phyloP scores from a whole-genome alignment of 2,329 filamentous ascomycete species.

The Pseudogymnoascus sp. region DNA sequence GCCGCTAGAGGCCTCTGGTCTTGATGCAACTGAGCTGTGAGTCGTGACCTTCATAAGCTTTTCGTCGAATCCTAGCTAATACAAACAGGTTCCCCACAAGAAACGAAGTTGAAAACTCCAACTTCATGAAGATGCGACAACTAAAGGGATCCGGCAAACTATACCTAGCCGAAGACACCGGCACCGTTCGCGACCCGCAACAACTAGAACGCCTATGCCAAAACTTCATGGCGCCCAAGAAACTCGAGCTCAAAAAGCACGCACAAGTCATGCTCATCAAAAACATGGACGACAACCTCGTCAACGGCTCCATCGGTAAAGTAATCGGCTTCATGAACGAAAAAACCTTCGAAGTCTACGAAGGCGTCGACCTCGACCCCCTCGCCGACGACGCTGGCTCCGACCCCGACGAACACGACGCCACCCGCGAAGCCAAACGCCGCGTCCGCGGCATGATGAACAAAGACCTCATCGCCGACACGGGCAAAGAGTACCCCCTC shows the following conservation, averaged over 20 bases:
- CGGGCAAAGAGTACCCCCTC: constrained; percentile 63
- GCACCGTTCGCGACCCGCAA: constrained; percentile 56
- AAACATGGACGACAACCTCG: constrained; percentile 87
- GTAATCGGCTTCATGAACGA: constrained; percentile 75
- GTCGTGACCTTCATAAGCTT: constrained; percentile 20
- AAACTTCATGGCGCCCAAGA: constrained; percentile 89
- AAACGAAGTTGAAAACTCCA: constrained; percentile 81
- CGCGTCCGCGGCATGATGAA: constrained; percentile 40
- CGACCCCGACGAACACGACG: constrained; percentile 39
- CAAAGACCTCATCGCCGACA: constrained; percentile 38
- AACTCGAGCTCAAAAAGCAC: constrained; percentile 75
- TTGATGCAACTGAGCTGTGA: constrained; percentile 78
- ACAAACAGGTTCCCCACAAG: constrained; percentile 70
- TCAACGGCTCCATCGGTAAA: constrained; percentile 89
- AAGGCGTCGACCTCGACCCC: constrained; percentile 46
- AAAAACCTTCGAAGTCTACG: constrained; percentile 51
- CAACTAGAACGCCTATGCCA: constrained; percentile 69
- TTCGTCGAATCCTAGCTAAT: constrained; percentile 20
- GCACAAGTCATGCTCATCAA: constrained; percentile 99
- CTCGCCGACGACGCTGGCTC: constrained; percentile 37
- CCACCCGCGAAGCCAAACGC: constrained; percentile 34
- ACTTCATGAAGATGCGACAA: constrained; percentile 63
- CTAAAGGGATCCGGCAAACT: constrained; percentile 61
- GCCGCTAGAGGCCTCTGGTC: constrained; percentile 61
- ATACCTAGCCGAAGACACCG: constrained; percentile 70